These are phyloP conservation scores for Fusarium pseudoanthophilum DNA, from an alignment of 2,329 filamentous ascomycete genomes.

Conservation along the genomic window DNA sequence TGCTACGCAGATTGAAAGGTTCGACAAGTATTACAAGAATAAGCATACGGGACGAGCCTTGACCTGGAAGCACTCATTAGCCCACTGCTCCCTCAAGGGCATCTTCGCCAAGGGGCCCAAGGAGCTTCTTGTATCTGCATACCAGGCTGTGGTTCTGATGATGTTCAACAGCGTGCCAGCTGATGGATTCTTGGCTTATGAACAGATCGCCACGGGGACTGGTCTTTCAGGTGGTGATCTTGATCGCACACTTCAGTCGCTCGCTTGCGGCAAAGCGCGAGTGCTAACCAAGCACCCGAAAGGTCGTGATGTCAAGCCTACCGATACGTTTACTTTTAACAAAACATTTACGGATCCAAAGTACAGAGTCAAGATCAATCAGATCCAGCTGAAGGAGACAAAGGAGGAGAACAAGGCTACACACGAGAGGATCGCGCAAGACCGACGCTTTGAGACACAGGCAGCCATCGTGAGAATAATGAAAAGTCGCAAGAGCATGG, in stretches of 20 bases:
- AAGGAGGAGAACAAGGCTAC: slow-evolving; percentile 94
- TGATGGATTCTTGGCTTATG: slow-evolving; percentile 76
- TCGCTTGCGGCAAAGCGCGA: slow-evolving; percentile 89
- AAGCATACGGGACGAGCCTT: slow-evolving; percentile 91
- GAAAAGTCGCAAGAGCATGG: slow-evolving; percentile 91
- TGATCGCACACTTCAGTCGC: slow-evolving; percentile 89
- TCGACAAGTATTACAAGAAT: slow-evolving; percentile 85
- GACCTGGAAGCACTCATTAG: slow-evolving; percentile 92
- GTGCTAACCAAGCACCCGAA: slow-evolving; percentile 88
- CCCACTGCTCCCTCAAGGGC: slow-evolving; percentile 87
- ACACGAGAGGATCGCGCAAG: slow-evolving; percentile 87
- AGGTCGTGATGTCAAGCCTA: slow-evolving; percentile 79
- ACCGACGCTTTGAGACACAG: slow-evolving; percentile 95
- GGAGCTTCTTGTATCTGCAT: slow-evolving; percentile 89
- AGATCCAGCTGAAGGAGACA: slow-evolving; percentile 97
- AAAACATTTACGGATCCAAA: slow-evolving; percentile 80
- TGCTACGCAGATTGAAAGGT: slow-evolving; percentile 79
- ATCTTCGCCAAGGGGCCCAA: slow-evolving; percentile 83
- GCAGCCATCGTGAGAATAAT: slow-evolving; percentile 97
- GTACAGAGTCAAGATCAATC: slow-evolving; percentile 96
- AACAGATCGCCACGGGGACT: slow-evolving; percentile 78
- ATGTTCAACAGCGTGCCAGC: slow-evolving; percentile 80
- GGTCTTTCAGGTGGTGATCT: slow-evolving; percentile 82
- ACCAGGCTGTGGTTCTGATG: slow-evolving; percentile 90
- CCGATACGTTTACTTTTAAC: slow-evolving; percentile 89